Evolutionary conservation across 1,139 yeast species (phyloP), one percentile per base, ranked within the genome.

Genomic region (Geotrichum restrictum): DNA sequence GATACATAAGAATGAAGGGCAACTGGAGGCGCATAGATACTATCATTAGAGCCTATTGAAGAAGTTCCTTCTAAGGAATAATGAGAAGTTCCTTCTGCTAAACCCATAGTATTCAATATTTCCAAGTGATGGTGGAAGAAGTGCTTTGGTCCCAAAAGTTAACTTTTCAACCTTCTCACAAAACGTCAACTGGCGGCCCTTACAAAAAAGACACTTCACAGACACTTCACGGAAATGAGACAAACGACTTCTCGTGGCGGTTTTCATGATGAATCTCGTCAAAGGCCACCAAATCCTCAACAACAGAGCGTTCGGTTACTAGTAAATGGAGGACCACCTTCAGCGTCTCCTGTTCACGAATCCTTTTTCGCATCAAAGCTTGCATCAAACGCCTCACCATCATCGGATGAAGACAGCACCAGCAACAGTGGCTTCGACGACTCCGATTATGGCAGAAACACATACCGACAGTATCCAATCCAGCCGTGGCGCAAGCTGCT

Each of bases 401-500:
- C 42, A 10, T 21, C 42, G 2, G 21, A 18, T 1, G 42, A 39
- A 3, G 42, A 39, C 18, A 39, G 31, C 42, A 31, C 19, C 18
- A 39, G 31, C 42, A 19, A 21, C 19, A 37, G 40, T 13, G 40
- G 40, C 11, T 22, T 21, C n/a, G 42, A 39, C 29, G 37, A 34
- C 18, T 34, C 37, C 8, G 37, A 34, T 16, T 5, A 8, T 24
- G 7, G 8, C 7, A n/a, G 18, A 5, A 7, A 13, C 4, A 6
- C 14, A 18, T 22, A 11, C 18, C 41, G 18, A 2, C 37, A 34
- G n/a, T 34, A 34, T n/a, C 37, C 37, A 5, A 34, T 19, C 3
- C 52, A 45, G 31, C 72, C 76, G 14, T 91, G 98, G 98, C 78
- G 85, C 61, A 87, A 94, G 64, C 78, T 89, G 44, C 76, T 93